A percentile compares a stretch with the other conserved stretches of the same genome.
phyloP scores from a whole-genome alignment of 208 protist species.

The Acanthamoeba royreba region DNA sequence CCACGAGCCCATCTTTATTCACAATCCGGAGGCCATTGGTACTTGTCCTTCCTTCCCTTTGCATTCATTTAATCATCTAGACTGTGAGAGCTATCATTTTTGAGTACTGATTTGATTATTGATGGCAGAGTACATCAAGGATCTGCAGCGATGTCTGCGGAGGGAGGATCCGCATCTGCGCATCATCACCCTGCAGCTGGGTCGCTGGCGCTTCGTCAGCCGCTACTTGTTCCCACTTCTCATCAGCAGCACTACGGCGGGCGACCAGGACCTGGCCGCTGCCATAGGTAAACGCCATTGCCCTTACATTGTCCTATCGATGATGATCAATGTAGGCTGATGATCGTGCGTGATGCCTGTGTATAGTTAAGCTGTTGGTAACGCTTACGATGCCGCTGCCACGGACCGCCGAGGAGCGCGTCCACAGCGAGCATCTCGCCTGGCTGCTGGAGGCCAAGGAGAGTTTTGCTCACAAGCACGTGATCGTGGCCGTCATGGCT shows the following conservation, averaged over 20 bases:
- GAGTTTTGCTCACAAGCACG: not conserved
- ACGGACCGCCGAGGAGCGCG: not conserved
- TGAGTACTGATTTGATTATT: not conserved
- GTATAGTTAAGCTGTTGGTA: conserved; percentile 6
- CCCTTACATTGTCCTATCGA: not conserved
- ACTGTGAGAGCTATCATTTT: not conserved
- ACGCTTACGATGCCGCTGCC: conserved; percentile 26
- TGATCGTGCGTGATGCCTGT: too few species aligned
- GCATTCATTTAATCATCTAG: not conserved
- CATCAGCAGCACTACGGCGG: not conserved
- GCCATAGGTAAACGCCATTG: not conserved
- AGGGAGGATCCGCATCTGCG: not conserved
- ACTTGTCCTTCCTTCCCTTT: not conserved
- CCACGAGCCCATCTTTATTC: not conserved
- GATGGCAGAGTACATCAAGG: not conserved
- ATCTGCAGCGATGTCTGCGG: not conserved
- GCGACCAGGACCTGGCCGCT: not conserved
- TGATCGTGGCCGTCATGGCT: not conserved
- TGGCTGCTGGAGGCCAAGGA: conserved; percentile 36
- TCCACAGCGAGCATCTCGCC: not conserved
- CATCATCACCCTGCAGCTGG: not conserved
- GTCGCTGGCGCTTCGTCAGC: not conserved
- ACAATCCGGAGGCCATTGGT: not conserved
- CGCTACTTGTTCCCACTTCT: not conserved
- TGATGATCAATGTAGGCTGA: too few species aligned